Percentiles rank a stretch among this genome's conserved stretches.
Conservation (phyloP, 1,139 yeast species). For the Eremothecium gossypii region DNA sequence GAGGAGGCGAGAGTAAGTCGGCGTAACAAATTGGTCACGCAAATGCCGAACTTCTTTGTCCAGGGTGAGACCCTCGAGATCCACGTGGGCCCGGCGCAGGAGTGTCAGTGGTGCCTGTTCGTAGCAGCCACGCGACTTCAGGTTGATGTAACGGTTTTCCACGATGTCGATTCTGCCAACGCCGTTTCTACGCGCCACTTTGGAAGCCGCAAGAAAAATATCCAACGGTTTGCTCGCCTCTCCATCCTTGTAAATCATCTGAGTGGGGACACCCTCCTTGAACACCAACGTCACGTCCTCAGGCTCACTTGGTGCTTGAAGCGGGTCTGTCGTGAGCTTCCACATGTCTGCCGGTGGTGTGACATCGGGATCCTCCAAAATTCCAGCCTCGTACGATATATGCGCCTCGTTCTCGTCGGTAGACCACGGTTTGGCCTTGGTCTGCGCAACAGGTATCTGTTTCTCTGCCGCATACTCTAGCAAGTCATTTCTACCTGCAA, state of each 20-base stretch:
- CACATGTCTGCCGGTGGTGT: conserved; percentile 99
- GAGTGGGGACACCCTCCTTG: conserved; percentile 79
- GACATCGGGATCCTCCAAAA: conserved; percentile 93
- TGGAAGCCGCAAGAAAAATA: conserved; percentile 83
- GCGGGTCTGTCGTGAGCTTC: conserved; percentile 94
- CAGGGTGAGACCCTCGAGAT: conserved; percentile 89
- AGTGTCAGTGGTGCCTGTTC: conserved; percentile 97
- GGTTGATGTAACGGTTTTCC: conserved; percentile 97
- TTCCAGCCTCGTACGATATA: conserved; percentile 97
- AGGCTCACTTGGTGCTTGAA: conserved; percentile 88
- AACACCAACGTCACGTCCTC: conserved; percentile 80
- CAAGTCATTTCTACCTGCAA: conserved; percentile 95
- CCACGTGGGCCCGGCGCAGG: conserved; percentile 89
- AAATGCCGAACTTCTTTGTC: conserved; percentile 97
- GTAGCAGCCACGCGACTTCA: conserved; percentile 98
- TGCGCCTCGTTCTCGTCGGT: conserved; percentile 99
- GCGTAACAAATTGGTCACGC: conserved; percentile 93
- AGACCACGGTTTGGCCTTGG: conserved; percentile 98
- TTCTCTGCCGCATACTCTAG: conserved; percentile 87
- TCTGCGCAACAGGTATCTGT: conserved; percentile 90
- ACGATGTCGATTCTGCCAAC: conserved; percentile 98
- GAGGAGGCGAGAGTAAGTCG: conserved; percentile 78
- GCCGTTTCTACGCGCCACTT: conserved; percentile 97
- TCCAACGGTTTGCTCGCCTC: conserved; percentile 71
- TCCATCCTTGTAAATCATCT: conserved; percentile 55